Evolutionary conservation across 331 rosid genomes (phyloP), one percentile per base, ranked within the genome.

Genomic region (Dryas integrifolia): DNA sequence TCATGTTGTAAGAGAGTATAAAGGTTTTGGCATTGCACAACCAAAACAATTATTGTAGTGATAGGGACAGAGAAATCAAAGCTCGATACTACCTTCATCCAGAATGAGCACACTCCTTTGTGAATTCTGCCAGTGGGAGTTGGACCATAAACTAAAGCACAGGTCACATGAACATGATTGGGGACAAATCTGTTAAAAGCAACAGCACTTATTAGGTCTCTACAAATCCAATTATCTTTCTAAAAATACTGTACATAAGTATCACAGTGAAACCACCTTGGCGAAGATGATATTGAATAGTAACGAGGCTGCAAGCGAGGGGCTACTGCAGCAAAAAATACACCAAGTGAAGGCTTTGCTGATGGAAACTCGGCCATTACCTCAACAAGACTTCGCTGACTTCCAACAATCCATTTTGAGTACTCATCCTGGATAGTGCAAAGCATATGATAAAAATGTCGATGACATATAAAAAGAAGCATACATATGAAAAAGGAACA

Each of bases 81-180:
- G 72, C 73, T 75, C 4, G 5, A n/a, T 3, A 72, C 52, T 88
- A 95, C 99, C 99, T 92, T 95, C 99, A 95, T 95, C 99, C 99
- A 95, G 77, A 95, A 88, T 45, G 99, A 95, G 76, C 97, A 92
- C 11, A 95, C 82, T 87, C 99, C 99, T 87, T 87, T 95, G 90
- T 95, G 99, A 80, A 92, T 85, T 78, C 98, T 86, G n/a, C 99
- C 99, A 0, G 99, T 90, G 50, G 98, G 96, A 64, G 90, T 92
- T 62, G 94, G 92, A 77, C 96, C 98, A 76, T 83, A 75, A 56
- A 95, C 99, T 85, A 95, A 83, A 55, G 99, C 97, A 85, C 96
- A 92, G 62, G 99, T 90, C 58, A 95, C 98, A 83, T 95, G 98
- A 51, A 95, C 89, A 70, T 90, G 85, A 79, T 83, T 72, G 2